Conservation (phyloP, 306 rosid genomes). For the Morella rubra region DNA sequence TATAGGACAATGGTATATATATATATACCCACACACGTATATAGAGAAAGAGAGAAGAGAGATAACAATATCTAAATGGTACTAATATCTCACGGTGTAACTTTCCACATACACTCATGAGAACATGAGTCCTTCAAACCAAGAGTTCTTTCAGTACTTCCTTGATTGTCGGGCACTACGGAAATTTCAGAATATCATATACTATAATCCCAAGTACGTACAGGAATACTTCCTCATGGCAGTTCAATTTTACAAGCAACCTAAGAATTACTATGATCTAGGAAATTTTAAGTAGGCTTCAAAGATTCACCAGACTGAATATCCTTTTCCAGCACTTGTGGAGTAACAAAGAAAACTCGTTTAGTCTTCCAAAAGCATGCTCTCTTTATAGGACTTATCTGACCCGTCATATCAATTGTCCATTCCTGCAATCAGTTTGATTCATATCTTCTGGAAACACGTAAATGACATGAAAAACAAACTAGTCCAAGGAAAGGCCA, state of each 20-base stretch:
- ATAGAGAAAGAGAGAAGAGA: too few species aligned
- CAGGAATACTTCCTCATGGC: background rate
- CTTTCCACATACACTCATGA: too few species aligned
- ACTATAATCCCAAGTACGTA: background rate
- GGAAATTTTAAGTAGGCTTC: constrained; percentile 14
- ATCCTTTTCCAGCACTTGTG: constrained; percentile 96
- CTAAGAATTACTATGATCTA: background rate
- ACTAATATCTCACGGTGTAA: too few species aligned
- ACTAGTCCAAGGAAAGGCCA: background rate
- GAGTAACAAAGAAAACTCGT: constrained; percentile 95
- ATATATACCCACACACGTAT: too few species aligned
- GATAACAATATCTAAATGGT: too few species aligned
- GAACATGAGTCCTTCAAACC: background rate
- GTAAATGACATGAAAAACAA: constrained; percentile 6
- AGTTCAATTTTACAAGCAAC: background rate
- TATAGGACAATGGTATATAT: too few species aligned
- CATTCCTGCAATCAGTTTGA: constrained; percentile 64
- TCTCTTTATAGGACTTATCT: constrained; percentile 80
- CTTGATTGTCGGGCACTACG: background rate
- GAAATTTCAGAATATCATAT: background rate
- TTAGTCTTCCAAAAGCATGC: constrained; percentile 83
- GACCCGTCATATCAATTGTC: constrained; percentile 98
- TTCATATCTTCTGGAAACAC: constrained; percentile 20
- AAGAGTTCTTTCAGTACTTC: background rate
- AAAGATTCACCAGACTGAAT: constrained; percentile 72